phyloP scores from a whole-genome alignment of 2,329 filamentous ascomycete species.

The Sporothrix inflata region DNA sequence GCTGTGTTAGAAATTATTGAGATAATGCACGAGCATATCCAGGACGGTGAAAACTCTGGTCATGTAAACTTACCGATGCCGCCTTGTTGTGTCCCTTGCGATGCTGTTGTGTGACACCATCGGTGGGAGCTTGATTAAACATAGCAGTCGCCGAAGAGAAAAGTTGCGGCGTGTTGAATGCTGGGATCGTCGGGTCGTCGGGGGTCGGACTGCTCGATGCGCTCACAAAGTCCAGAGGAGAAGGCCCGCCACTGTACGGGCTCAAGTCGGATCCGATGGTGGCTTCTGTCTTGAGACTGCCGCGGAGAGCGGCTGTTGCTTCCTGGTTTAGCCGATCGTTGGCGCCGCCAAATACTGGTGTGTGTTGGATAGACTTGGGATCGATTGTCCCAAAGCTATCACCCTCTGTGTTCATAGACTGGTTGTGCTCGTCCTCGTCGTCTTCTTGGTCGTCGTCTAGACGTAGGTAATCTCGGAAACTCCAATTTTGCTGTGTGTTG shows the following conservation, averaged over 20 bases:
- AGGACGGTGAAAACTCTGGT: background rate
- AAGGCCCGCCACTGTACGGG: conserved; percentile 31
- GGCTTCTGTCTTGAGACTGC: background rate
- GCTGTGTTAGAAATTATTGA: conserved; percentile 35
- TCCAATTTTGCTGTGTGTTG: conserved; percentile 46
- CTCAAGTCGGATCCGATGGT: conserved; percentile 26
- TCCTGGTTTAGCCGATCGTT: conserved; percentile 36
- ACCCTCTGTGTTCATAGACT: conserved; percentile 29
- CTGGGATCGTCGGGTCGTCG: conserved; percentile 26
- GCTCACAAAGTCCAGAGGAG: conserved; percentile 55
- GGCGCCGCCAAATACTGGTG: conserved; percentile 14
- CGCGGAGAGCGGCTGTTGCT: background rate
- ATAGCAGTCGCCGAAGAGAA: conserved; percentile 32
- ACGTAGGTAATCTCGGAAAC: conserved; percentile 44
- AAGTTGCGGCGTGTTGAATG: conserved; percentile 27
- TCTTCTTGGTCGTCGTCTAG: conserved; percentile 47
- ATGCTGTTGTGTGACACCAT: conserved; percentile 7
- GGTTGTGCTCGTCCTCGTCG: conserved; percentile 36
- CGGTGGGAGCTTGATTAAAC: background rate
- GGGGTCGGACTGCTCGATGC: conserved; percentile 60
- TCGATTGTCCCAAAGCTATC: conserved; percentile 40
- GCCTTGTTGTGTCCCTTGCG: conserved; percentile 45
- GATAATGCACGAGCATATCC: background rate
- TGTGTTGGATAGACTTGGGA: conserved; percentile 40
- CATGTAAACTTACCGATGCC: conserved; percentile 46